Evolutionary conservation across 164 flowering plant species (phyloP).

Genomic region (Amborella trichopoda): DNA sequence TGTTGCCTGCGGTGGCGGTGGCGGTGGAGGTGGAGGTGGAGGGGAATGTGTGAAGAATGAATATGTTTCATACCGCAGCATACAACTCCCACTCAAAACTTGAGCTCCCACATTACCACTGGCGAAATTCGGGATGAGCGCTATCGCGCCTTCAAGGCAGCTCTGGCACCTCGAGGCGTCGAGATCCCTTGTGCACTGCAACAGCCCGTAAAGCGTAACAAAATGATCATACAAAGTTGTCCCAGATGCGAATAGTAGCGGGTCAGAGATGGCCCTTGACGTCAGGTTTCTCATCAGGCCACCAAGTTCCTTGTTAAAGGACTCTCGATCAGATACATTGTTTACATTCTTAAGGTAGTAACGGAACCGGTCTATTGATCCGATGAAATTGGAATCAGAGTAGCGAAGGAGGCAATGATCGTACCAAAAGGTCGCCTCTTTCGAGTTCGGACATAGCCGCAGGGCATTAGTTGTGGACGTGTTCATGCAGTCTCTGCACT

Average conservation of each 20-base stretch:
- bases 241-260: background rate
- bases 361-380: no score
- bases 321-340: background rate
- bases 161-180: background rate
- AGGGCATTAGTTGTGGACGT: background rate
- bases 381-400: background rate
- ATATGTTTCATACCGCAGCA: conserved; percentile 3
- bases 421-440: conserved; percentile 4
- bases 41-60: background rate
- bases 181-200: conserved; percentile 4
- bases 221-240: background rate
- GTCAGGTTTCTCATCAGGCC: background rate
- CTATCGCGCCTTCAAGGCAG: background rate
- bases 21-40: background rate
- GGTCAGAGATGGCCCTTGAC: background rate
- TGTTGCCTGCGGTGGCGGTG: background rate
- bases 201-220: conserved; percentile 1
- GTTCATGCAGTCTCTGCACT: conserved; percentile 3
- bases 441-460: background rate
- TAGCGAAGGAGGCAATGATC: conserved; percentile 8
- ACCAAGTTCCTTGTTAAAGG: background rate
- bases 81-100: conserved; percentile 3
- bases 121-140: background rate
- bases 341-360: background rate
- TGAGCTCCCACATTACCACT: background rate